Percentiles rank a stretch among this genome's conserved stretches.
phyloP scores from a whole-genome alignment of 768 basidiomycete species.

The Agaricus subrufescens region DNA sequence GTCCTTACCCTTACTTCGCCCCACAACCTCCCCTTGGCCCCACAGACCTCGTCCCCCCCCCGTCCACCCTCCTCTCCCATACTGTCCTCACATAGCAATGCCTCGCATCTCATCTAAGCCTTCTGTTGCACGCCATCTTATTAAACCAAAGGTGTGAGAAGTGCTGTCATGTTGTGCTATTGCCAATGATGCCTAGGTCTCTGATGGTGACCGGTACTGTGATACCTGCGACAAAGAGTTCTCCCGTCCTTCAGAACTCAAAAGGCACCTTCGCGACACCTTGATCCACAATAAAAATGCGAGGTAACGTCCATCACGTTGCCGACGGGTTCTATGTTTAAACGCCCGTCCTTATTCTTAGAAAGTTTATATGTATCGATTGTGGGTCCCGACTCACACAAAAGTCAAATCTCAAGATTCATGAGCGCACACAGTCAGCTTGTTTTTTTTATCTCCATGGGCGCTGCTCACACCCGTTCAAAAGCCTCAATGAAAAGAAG shows the following conservation, averaged over 20 bases:
- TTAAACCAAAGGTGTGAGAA: background rate
- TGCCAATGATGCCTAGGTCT: background rate
- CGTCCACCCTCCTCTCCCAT: background rate
- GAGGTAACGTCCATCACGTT: background rate
- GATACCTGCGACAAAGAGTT: slow-evolving; percentile 2
- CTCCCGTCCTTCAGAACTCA: background rate
- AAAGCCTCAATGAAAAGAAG: background rate
- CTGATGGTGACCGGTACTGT: background rate
- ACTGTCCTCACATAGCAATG: background rate
- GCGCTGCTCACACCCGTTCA: background rate
- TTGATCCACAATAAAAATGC: background rate
- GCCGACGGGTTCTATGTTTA: background rate
- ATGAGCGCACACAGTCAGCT: slow-evolving; percentile 1
- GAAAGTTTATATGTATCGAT: background rate
- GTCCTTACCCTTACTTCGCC: background rate
- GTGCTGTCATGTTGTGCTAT: background rate
- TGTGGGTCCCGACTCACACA: background rate
- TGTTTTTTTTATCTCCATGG: too few relatives aligned
- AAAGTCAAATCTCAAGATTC: background rate
- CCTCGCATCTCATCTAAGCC: background rate
- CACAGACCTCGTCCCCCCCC: background rate
- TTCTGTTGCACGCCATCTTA: background rate
- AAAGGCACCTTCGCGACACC: background rate
- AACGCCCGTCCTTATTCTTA: background rate
- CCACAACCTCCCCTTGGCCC: background rate